phyloP scores from a whole-genome alignment of 2,329 filamentous ascomycete genomes.

The Aspergillus quadrilineatus region DNA sequence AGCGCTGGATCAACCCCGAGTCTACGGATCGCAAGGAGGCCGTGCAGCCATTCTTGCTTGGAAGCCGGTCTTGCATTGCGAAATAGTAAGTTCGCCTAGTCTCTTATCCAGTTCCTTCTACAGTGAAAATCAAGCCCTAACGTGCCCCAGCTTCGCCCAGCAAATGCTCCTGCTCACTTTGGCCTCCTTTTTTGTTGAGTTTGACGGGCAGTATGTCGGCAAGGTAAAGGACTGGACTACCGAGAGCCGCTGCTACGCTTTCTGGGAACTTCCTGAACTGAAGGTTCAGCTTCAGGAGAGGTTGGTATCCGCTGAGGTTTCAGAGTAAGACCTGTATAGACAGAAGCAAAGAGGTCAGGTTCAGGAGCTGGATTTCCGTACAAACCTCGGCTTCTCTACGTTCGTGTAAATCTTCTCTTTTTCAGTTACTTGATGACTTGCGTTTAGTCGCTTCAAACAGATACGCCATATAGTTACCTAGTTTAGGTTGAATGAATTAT shows the following conservation, averaged over 20 bases:
- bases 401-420: too few relatives aligned
- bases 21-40: slow-evolving; percentile 26
- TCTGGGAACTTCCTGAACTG: slow-evolving; percentile 28
- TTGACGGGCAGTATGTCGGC: slow-evolving; percentile 26
- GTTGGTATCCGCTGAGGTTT: too few relatives aligned
- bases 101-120: neutral
- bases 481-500: neutral
- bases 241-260: slow-evolving; percentile 27
- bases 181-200: slow-evolving; percentile 26
- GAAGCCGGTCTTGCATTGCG: slow-evolving; percentile 27
- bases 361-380: too few relatives aligned
- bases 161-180: slow-evolving; percentile 28
- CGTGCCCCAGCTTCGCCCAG: slow-evolving; percentile 20
- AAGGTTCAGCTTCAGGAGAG: slow-evolving; percentile 17
- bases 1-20: slow-evolving; percentile 32
- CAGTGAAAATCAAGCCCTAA: neutral
- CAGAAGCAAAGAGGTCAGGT: too few relatives aligned
- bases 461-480: neutral
- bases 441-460: too few relatives aligned
- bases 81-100: slow-evolving; percentile 17
- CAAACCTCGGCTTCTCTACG: too few relatives aligned
- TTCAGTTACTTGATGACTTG: too few relatives aligned
- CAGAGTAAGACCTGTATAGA: too few relatives aligned
- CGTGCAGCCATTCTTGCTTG: slow-evolving; percentile 27
- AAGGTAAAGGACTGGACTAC: slow-evolving; percentile 24